These are phyloP conservation scores for Elongisporangium prolatum DNA, from an alignment of 352 stramenopile species.

Conservation along the genomic window DNA sequence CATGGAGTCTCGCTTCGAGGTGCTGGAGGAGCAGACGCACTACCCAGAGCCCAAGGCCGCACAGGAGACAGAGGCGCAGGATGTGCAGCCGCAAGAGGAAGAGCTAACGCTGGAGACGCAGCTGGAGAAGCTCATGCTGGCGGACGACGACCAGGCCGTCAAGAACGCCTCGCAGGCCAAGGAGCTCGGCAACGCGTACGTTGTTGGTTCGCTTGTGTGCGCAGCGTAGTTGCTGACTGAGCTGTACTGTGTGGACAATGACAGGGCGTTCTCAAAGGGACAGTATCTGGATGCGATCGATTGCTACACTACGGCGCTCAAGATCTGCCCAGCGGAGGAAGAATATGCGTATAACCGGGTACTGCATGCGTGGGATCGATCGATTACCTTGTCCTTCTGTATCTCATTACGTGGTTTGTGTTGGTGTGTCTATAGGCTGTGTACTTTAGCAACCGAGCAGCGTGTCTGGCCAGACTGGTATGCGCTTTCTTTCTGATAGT, in stretches of 20 bases:
- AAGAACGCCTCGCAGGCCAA: constrained; percentile 73
- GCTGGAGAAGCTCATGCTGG: constrained; percentile 52
- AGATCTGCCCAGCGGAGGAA: constrained; percentile 65
- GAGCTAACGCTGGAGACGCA: constrained; percentile 64
- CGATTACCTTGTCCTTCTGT: too few species aligned
- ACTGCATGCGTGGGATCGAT: background rate
- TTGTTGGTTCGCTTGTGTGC: too few species aligned
- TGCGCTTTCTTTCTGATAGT: background rate
- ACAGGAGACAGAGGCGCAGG: constrained; percentile 1
- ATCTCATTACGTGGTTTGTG: too few species aligned
- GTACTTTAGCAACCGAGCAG: constrained; percentile 84
- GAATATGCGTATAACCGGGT: constrained; percentile 82
- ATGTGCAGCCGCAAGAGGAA: constrained; percentile 10
- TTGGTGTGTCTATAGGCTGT: constrained; percentile 59
- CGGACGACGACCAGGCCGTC: constrained; percentile 36
- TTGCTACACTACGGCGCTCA: constrained; percentile 81
- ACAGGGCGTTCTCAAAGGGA: constrained; percentile 64
- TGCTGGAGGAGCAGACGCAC: constrained; percentile 84
- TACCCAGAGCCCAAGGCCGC: constrained; percentile 35
- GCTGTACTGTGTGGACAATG: constrained; percentile 1
- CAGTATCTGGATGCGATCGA: constrained; percentile 77
- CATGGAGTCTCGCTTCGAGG: constrained; percentile 63
- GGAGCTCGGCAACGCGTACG: constrained; percentile 81
- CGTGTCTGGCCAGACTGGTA: constrained; percentile 66
- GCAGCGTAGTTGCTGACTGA: too few species aligned